These are phyloP conservation scores for Tuber microsphaerosporum DNA, from an alignment of 495 filamentous ascomycete species.

Conservation along the genomic window DNA sequence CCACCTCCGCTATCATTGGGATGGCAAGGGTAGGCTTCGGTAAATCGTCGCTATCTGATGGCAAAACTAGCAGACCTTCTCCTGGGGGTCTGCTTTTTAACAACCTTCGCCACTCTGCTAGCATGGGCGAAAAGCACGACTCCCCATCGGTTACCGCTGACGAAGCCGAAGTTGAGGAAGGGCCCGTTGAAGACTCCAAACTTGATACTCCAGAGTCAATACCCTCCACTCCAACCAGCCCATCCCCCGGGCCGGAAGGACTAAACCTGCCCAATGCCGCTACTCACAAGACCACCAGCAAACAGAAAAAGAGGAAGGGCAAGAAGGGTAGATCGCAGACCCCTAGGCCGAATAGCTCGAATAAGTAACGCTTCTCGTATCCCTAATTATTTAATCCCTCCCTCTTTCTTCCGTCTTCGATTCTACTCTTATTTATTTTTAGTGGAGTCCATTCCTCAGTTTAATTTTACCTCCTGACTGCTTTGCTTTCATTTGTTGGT, in stretches of 20 bases:
- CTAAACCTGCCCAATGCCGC: not conserved
- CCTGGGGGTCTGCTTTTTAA: not conserved
- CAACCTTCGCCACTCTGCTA: not conserved
- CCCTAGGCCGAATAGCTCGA: not conserved
- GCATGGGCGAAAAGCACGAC: not conserved
- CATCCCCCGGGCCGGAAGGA: not conserved
- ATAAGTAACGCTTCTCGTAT: not conserved
- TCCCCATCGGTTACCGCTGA: not conserved
- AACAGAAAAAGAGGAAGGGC: not conserved
- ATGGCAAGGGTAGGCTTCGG: not conserved
- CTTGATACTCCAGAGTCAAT: not conserved
- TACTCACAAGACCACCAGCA: not conserved
- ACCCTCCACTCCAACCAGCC: not conserved
- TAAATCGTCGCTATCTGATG: not conserved
- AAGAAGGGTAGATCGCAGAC: not conserved
- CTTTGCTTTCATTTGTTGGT: constrained; percentile 16
- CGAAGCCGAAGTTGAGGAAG: not conserved
- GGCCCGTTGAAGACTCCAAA: not conserved
- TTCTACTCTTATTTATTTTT: not conserved
- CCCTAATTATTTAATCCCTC: constrained; percentile 9
- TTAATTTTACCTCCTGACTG: not conserved
- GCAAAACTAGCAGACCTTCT: not conserved
- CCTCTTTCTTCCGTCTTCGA: not conserved
- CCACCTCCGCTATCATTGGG: not conserved
- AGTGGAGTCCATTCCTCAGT: not conserved